Evolutionary conservation across 2,329 filamentous ascomycete genomes (phyloP).

Genomic region (Fonsecaea monophora): DNA sequence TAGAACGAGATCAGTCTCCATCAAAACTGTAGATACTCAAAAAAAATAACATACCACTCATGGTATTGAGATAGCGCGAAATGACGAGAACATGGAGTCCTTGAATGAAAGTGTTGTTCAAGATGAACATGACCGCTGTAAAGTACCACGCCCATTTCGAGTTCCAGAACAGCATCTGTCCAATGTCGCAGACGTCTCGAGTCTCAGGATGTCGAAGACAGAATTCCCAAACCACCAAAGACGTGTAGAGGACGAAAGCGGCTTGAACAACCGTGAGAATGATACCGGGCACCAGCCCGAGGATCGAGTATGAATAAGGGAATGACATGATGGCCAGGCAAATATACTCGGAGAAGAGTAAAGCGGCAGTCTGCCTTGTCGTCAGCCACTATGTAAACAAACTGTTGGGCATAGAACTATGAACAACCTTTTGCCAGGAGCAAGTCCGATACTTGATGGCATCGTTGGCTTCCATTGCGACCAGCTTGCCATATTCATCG

Average conservation of each 20-base stretch:
- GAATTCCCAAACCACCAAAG: constrained; percentile 76
- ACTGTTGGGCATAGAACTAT: not conserved
- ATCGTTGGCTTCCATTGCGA: constrained; percentile 76
- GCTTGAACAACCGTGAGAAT: constrained; percentile 83
- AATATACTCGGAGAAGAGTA: constrained; percentile 95
- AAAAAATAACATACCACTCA: constrained; percentile 31
- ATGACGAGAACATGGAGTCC: constrained; percentile 45
- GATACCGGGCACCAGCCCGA: constrained; percentile 84
- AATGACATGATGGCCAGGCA: constrained; percentile 95
- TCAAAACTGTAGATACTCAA: not conserved
- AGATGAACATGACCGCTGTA: constrained; percentile 83
- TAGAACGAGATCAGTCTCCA: constrained; percentile 50
- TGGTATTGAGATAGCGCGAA: constrained; percentile 39
- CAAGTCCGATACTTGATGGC: constrained; percentile 92
- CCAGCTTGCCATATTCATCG: constrained; percentile 61
- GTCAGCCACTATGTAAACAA: not conserved
- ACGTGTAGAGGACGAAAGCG: constrained; percentile 81
- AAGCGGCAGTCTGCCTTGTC: constrained; percentile 71
- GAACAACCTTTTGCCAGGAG: constrained; percentile 80
- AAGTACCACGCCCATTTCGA: constrained; percentile 73
- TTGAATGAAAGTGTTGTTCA: constrained; percentile 94
- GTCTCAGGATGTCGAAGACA: constrained; percentile 90
- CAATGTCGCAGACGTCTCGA: constrained; percentile 91
- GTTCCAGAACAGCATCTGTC: constrained; percentile 92
- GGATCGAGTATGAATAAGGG: constrained; percentile 86